Percentiles rank a stretch among this genome's conserved stretches.
Conservation (phyloP, 75 land plant genomes). For the Selaginella moellendorffii region DNA sequence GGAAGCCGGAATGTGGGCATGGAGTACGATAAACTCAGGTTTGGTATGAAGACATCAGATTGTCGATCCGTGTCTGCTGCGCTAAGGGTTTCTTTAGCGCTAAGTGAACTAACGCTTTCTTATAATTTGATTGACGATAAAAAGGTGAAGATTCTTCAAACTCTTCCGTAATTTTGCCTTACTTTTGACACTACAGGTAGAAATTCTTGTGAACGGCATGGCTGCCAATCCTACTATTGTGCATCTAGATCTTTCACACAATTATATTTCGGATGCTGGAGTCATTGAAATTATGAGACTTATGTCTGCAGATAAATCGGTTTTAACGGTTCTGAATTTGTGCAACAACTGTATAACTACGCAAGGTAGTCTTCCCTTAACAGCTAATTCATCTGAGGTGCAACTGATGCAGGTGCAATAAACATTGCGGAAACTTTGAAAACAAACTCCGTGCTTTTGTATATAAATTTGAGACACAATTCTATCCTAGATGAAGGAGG, state of each 20-base stretch:
- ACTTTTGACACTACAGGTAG: slow-evolving; percentile 9
- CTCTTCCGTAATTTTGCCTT: too few species aligned
- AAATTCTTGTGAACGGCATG: slow-evolving; percentile 18
- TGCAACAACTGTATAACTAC: slow-evolving; percentile 19
- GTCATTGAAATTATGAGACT: slow-evolving; percentile 12
- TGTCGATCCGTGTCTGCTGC: slow-evolving; percentile 21
- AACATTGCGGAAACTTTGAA: slow-evolving; percentile 16
- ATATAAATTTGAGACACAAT: slow-evolving; percentile 21
- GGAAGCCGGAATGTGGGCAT: slow-evolving; percentile 21
- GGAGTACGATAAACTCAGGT: slow-evolving; percentile 18
- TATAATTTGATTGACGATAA: slow-evolving; percentile 18
- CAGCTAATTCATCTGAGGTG: not conserved
- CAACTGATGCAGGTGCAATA: slow-evolving; percentile 13
- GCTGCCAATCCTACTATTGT: slow-evolving; percentile 18
- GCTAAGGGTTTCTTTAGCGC: slow-evolving; percentile 10
- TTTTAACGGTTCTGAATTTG: slow-evolving; percentile 19
- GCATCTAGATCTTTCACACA: slow-evolving; percentile 24
- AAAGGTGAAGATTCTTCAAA: slow-evolving; percentile 17
- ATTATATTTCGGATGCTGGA: slow-evolving; percentile 22
- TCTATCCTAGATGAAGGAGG: slow-evolving; percentile 25
- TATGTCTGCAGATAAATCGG: slow-evolving; percentile 12
- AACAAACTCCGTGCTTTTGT: slow-evolving; percentile 11
- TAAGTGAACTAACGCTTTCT: slow-evolving; percentile 23
- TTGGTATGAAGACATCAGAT: slow-evolving; percentile 28
- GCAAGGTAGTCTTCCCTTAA: slow-evolving; percentile 3